A percentile compares a stretch with the other conserved stretches of the same genome.
Evolutionary conservation across 73 alveolate genomes (phyloP).

Genomic region (Paramecium primaurelia): DNA sequence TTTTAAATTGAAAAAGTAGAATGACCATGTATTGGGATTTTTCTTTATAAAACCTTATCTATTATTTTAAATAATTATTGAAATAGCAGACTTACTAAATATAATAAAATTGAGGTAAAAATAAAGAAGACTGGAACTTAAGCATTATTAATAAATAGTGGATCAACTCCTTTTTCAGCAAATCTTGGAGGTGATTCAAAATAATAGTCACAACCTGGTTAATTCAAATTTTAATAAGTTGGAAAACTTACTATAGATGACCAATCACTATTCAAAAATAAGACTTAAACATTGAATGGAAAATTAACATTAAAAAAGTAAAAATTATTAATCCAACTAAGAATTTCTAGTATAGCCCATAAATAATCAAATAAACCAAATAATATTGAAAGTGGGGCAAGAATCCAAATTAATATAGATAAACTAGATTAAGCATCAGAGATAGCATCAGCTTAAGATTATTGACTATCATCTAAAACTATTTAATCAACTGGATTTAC

Average conservation of each 20-base stretch:
- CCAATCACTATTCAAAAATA: background rate
- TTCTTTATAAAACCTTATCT: background rate
- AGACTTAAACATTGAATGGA: background rate
- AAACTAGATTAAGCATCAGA: background rate
- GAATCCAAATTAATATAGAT: background rate
- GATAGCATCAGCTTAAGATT: background rate
- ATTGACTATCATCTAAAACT: background rate
- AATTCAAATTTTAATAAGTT: background rate
- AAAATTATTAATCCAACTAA: background rate
- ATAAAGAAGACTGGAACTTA: background rate
- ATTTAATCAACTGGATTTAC: background rate
- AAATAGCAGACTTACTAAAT: background rate
- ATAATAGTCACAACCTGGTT: background rate
- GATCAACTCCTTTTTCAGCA: background rate
- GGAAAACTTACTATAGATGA: background rate
- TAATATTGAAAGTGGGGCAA: background rate
- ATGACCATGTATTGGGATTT: background rate
- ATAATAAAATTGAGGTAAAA: background rate
- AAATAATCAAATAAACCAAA: background rate
- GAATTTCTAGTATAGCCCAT: background rate
- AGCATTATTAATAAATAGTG: slow-evolving; percentile 3
- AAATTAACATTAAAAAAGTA: background rate
- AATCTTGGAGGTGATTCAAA: background rate
- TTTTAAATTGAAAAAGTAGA: background rate
- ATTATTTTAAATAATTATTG: background rate